Base-by-base conservation (phyloP, 2,329 filamentous ascomycete species). In the Epicoccum sorghinum region DNA sequence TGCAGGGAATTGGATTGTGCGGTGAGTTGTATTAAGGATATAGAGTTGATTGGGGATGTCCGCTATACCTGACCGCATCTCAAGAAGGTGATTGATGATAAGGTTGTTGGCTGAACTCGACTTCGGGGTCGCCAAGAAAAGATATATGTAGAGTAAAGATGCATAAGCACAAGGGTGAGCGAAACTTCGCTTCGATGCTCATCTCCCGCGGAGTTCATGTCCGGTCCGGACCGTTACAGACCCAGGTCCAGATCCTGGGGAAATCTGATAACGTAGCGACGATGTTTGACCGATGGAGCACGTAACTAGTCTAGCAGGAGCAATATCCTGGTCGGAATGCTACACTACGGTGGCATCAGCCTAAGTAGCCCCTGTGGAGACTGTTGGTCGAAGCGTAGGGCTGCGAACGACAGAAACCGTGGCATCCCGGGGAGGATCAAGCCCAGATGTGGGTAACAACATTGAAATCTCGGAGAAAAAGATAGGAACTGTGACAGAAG, bases 131-230 rank as follows among this genome's bases (percentile, higher is more conserved):
- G 36, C 27, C 32, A 18, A n/a, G 18, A 18, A 18, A 18, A 18
- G 18, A 18, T 18, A 18, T 18, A 18, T 18, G 18, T 18, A 49
- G 35, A 8, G 41, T 30, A 14, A 33, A 8, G 14, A 44, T 32
- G 29, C 29, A 45, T 23, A 25, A 32, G 24, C 45, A 40, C 52
- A 36, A 55, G 52, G 52, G 46, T 55, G 46, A 50, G 52, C 52
- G 52, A 55, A n/a, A 9, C 32, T 41, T 49, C 45, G 52, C 52
- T 49, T 41, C 27, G 36, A 3, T 22, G 45, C 12, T 4, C 18
- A 37, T 48, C 36, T 41, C 36, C 45, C 45, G 45, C 45, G 45
- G 18, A 45, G 23, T 40, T 41, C 10, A 18, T 45, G 30, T 33
- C 35, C 52, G 52, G 52, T 45, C 32, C 52, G 52, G 25, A 50